Evolutionary conservation across 805 yeast species (phyloP), one percentile per base, ranked within the genome.

Genomic region (Schwanniomyces polymorphus): DNA sequence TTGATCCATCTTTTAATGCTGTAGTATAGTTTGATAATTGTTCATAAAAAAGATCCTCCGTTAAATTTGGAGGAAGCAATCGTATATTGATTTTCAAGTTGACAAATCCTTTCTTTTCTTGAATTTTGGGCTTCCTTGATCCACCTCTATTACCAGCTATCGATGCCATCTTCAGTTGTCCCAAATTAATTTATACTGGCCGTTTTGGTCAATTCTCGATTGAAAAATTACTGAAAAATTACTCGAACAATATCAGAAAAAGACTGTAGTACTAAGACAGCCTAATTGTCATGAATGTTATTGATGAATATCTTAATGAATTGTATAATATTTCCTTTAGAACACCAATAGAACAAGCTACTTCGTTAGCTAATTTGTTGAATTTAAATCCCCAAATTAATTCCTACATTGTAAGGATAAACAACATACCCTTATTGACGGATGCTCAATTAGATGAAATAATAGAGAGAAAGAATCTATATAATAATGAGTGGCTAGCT

Each of bases 41-140:
- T 12, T 49, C 51, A 38, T 58, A 59, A 38, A 76, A 74, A 6
- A 56, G 60, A 1, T 51, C 55, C 18, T 64, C 59, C 1, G 49
- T 40, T 14, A 75, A 52, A 16, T 55, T 50, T 2, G 82, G 79
- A 2, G 83, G 83, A 10, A 79, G 57, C 7, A 71, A 56, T 44
- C 83, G 65, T 2, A 78, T 59, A 0, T 60, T 63, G 2, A 74
- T 40, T 48, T 72, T 73, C 29, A 23, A 28, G 26, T 41, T 47
- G 27, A 45, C 37, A 37, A 46, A 44, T 42, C 55, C 25, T 14
- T 12, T 26, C 21, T 38, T 38, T 9, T 6, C 21, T 16, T 31
- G 29, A n/a, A 18, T 3, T 38, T 18, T 38, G 5, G 16, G 31
- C 12, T 26, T 38, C 18, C 16, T 26, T 33, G 37, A 38, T 47